Evolutionary conservation across 169 alveolate species (phyloP).

Genomic region (Plasmodium gaboni): DNA sequence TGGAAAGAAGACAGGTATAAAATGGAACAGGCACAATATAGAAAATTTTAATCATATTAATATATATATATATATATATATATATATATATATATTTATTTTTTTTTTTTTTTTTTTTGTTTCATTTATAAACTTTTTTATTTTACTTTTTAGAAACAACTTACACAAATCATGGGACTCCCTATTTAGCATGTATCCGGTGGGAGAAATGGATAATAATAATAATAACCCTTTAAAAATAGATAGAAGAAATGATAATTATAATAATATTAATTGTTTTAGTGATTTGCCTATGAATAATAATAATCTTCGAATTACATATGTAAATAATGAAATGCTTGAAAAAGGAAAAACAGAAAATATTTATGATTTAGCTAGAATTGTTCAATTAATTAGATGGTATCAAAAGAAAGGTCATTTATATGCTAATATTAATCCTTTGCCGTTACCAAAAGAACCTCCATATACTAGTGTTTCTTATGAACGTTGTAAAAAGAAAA

Average conservation of each 20-base stretch:
- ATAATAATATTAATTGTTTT: background rate
- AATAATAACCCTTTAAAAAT: background rate
- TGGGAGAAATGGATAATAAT: background rate
- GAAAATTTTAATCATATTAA: background rate
- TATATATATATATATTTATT: no score
- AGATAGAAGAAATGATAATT: background rate
- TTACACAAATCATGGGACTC: slow-evolving; percentile 60
- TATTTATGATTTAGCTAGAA: slow-evolving; percentile 67
- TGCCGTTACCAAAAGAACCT: slow-evolving; percentile 80
- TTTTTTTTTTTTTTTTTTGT: background rate
- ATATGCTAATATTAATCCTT: slow-evolving; percentile 81
- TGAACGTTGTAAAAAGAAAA: slow-evolving; percentile 35
- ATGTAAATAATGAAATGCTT: slow-evolving; percentile 57
- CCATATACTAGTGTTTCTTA: slow-evolving; percentile 79
- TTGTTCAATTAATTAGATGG: slow-evolving; percentile 81
- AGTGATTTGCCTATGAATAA: background rate
- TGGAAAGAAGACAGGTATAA: slow-evolving; percentile 52
- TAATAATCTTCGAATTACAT: slow-evolving; percentile 25
- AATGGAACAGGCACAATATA: background rate
- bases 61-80: no score
- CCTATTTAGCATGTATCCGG: slow-evolving; percentile 1
- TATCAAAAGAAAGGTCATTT: slow-evolving; percentile 83
- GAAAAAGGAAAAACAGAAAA: slow-evolving; percentile 56
- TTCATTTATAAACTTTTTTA: background rate
- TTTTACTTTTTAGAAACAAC: slow-evolving; percentile 13